These are phyloP conservation scores for Cytospora paraplurivora DNA, from an alignment of 2,329 filamentous ascomycete species.

Conservation along the genomic window DNA sequence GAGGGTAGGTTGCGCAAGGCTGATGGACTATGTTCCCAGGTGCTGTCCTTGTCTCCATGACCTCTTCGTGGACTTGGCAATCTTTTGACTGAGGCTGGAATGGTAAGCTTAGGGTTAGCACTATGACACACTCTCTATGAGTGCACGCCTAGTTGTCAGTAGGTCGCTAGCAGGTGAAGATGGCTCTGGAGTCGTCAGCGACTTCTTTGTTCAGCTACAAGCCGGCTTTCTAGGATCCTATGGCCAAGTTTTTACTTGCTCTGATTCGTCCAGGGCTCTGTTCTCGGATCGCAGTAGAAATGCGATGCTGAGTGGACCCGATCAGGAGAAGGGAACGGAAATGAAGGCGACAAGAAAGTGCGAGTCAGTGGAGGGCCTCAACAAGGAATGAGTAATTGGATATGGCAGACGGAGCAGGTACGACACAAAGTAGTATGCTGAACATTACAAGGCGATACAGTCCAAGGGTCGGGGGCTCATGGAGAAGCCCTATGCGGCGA, in stretches of 20 bases:
- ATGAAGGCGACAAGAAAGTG: not conserved
- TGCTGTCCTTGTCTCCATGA: not conserved
- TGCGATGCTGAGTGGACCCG: not conserved
- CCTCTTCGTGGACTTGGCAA: not conserved
- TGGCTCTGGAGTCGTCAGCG: not conserved
- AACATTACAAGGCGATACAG: not conserved
- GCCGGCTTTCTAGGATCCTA: not conserved
- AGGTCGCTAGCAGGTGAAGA: not conserved
- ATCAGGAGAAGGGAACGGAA: not conserved
- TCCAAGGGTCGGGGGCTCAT: not conserved
- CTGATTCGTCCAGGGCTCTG: not conserved
- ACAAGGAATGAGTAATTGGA: not conserved
- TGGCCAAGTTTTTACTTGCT: not conserved
- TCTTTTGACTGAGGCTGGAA: not conserved
- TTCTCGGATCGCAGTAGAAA: not conserved
- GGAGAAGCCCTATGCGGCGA: not conserved
- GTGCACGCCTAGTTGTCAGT: not conserved
- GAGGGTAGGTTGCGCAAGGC: not conserved
- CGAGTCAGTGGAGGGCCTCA: not conserved
- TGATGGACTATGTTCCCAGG: not conserved
- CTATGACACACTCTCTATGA: not conserved
- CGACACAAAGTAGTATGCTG: not conserved
- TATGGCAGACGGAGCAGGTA: not conserved
- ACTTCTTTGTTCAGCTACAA: not conserved
- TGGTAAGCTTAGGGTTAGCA: not conserved